phyloP scores from a whole-genome alignment of 257 asterid species.

The Craterostigma plantagineum region DNA sequence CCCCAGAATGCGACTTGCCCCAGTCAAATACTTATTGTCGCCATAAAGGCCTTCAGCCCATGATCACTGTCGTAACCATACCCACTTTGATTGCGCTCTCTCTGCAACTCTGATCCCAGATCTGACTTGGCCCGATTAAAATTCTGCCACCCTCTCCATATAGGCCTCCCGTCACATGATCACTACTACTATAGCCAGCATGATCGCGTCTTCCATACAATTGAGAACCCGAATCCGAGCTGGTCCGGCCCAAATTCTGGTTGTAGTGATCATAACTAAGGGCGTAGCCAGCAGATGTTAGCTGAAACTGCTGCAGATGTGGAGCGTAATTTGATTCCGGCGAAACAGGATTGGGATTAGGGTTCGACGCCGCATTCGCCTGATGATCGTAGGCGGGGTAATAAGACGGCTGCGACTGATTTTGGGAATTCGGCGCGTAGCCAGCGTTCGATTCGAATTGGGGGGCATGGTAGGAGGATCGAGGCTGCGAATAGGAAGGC shows the following conservation, averaged over 20 bases:
- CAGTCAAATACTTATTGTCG: slow-evolving; percentile 20
- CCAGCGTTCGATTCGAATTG: slow-evolving; percentile 30
- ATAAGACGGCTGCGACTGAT: slow-evolving; percentile 23
- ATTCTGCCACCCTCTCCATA: slow-evolving; percentile 11
- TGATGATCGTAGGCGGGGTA: slow-evolving; percentile 32
- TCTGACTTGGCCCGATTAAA: slow-evolving; percentile 37
- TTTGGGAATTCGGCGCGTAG: slow-evolving; percentile 20
- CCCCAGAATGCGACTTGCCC: slow-evolving; percentile 41
- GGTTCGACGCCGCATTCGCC: slow-evolving; percentile 20
- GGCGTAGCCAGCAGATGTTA: slow-evolving; percentile 17
- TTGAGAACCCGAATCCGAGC: too few relatives aligned
- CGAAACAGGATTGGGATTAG: slow-evolving; percentile 19
- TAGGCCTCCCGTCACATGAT: too few relatives aligned
- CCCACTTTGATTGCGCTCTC: slow-evolving; percentile 32
- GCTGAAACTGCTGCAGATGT: slow-evolving; percentile 29
- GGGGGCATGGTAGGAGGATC: slow-evolving; percentile 24
- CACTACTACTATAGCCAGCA: too few relatives aligned
- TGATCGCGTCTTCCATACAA: too few relatives aligned
- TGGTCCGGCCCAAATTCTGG: slow-evolving; percentile 14
- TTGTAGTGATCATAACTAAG: slow-evolving; percentile 20
- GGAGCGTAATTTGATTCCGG: slow-evolving; percentile 20
- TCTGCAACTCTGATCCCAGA: slow-evolving; percentile 20
- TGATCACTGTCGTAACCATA: slow-evolving; percentile 12
- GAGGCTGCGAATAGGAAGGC: slow-evolving; percentile 26
- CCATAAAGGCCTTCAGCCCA: slow-evolving; percentile 35